Evolutionary conservation across 331 rosid species (phyloP), one percentile per base, ranked within the genome.

Genomic region (Acacia concinna): DNA sequence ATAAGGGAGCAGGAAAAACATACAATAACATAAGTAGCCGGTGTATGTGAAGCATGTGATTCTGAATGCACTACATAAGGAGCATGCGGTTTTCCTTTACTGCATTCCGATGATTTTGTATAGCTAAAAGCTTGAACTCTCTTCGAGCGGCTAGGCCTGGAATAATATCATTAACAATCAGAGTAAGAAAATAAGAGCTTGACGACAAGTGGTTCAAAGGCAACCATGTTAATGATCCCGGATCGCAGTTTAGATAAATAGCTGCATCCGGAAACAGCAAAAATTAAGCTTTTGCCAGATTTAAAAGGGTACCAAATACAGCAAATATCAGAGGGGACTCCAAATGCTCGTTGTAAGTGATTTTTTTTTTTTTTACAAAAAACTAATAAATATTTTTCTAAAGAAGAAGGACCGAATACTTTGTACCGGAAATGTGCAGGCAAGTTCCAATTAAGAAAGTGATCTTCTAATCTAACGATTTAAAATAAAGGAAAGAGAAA

Each of bases 11-110:
- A 75, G 47, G 69, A 71, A 70, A 56, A 78, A 78, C 93, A 77
- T 90, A 94, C 98, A 82, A 86, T 25, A 59, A 78, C 49, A 82
- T 83, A 90, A 71, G 87, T 25, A 80, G 76, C 89, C 88, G 91
- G 76, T 1, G 90, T 81, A 76, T 80, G 83, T 82, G 95, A 78
- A 81, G 78, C 68, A 49, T 79, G 83, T 6, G 86, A 74, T 77
- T 86, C 88, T 38, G 76, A 49, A 37, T 85, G 44, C 44, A 54
- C 47, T 15, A 86, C 34, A 52, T 86, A 80, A 60, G 73, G 82
- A 68, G 69, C 43, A 66, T 68, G 86, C 34, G 79, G 75, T 67
- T 78, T 88, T 74, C 71, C 79, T 72, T 77, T 82, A 23, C 37
- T 34, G 73, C 68, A 74, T 75, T 79, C 87, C 18, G 94, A 84